phyloP scores from a whole-genome alignment of 306 rosid genomes.

The Inga laurina region DNA sequence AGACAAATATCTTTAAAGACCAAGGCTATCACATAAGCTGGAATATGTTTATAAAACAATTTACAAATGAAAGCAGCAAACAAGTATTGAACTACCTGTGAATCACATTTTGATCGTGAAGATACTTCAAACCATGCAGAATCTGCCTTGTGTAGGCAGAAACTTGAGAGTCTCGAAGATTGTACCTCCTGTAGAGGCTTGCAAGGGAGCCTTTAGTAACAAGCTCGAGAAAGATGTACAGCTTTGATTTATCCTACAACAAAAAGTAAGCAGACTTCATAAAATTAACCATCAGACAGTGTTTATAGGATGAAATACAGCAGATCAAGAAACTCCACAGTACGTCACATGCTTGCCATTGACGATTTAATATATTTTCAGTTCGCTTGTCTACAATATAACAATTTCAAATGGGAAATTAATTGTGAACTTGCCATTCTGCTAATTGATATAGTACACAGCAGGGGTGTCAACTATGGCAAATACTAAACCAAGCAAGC shows the following conservation, averaged over 20 bases:
- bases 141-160: slow-evolving; percentile 83
- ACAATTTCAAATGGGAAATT: slow-evolving; percentile 22
- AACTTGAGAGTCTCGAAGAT: slow-evolving; percentile 72
- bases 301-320: slow-evolving; percentile 5
- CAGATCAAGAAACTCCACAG: background rate
- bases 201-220: slow-evolving; percentile 80
- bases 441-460: background rate
- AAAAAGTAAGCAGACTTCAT: slow-evolving; percentile 24
- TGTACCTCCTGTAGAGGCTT: slow-evolving; percentile 54
- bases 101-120: slow-evolving; percentile 73
- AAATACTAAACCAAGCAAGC: background rate
- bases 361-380: background rate
- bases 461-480: background rate
- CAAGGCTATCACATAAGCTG: slow-evolving; percentile 10
- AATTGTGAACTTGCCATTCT: background rate
- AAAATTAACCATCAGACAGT: slow-evolving; percentile 21
- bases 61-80: slow-evolving; percentile 5
- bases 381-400: background rate
- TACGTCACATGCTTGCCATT: slow-evolving; percentile 3
- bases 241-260: slow-evolving; percentile 72
- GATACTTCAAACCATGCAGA: slow-evolving; percentile 79
- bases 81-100: slow-evolving; percentile 61
- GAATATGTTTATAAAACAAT: slow-evolving; percentile 9
- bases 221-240: slow-evolving; percentile 84
- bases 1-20: background rate